Percentiles rank a stretch among this genome's conserved stretches.
Evolutionary conservation across 257 asterid genomes (phyloP).

Genomic region (Petunia axillaris): DNA sequence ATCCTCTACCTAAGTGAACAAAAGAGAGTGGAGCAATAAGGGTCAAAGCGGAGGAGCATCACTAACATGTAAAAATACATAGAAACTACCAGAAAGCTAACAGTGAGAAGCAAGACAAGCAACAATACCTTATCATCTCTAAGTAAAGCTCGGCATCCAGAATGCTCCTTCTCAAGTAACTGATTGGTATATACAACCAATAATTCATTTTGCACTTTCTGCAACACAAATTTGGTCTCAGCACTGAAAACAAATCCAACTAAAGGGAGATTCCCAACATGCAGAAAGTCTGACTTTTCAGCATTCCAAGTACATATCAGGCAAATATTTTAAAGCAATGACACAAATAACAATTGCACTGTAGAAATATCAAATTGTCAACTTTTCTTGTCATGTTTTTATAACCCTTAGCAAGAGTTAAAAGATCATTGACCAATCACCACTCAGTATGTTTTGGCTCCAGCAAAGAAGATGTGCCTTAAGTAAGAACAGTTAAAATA

Average conservation of each 20-base stretch:
- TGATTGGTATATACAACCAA: conserved; percentile 43
- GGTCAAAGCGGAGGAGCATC: background rate
- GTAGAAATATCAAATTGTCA: conserved; percentile 15
- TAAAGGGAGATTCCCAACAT: background rate
- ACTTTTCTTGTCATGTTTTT: conserved; percentile 31
- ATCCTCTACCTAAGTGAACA: conserved; percentile 49
- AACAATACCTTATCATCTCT: conserved; percentile 55
- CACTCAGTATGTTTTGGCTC: background rate
- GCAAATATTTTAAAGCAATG: conserved; percentile 2
- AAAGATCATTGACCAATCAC: background rate
- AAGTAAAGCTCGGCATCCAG: conserved; percentile 60
- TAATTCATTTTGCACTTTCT: conserved; percentile 53
- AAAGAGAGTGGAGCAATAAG: conserved; percentile 25
- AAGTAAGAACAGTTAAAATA: background rate
- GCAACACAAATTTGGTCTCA: conserved; percentile 8
- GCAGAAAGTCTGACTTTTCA: conserved; percentile 17
- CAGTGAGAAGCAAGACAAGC: background rate
- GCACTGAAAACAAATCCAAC: background rate
- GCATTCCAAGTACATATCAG: background rate
- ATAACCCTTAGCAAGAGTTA: background rate
- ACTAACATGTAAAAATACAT: background rate
- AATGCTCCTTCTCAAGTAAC: conserved; percentile 61
- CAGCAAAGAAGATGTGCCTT: background rate
- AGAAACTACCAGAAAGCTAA: background rate
- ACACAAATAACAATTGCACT: background rate